Percentiles rank a stretch among this genome's conserved stretches.
Conservation (phyloP, 192 early-diverging fungal species). For the Gamsiella multidivaricata region DNA sequence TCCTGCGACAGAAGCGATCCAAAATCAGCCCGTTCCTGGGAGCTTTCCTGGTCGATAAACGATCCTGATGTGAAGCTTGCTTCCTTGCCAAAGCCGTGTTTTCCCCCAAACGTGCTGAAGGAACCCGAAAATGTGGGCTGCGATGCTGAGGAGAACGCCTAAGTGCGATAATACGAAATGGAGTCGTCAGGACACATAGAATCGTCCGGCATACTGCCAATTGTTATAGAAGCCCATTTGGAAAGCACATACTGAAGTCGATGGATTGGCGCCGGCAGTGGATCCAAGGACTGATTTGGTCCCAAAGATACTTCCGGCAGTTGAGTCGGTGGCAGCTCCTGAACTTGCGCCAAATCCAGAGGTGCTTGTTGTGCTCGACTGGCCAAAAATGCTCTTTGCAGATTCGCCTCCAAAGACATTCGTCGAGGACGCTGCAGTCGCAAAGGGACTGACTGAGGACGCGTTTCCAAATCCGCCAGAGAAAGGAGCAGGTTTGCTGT, state of each 20-base stretch:
- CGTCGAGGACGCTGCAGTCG: slow-evolving; percentile 11
- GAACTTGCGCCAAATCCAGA: slow-evolving; percentile 2
- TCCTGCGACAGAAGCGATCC: slow-evolving; percentile 44
- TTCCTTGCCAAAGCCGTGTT: slow-evolving; percentile 34
- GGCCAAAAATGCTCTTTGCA: slow-evolving; percentile 23
- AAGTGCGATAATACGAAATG: not conserved
- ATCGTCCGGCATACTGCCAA: not conserved
- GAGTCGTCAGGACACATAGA: too few relatives aligned
- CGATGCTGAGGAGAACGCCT: slow-evolving; percentile 10
- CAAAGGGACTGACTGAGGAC: slow-evolving; percentile 42
- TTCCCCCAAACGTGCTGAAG: slow-evolving; percentile 42
- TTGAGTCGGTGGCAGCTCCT: slow-evolving; percentile 13
- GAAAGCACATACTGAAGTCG: too few relatives aligned
- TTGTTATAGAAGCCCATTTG: too few relatives aligned
- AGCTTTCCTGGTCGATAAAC: slow-evolving; percentile 11
- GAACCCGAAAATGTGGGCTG: slow-evolving; percentile 1
- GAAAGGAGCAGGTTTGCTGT: slow-evolving; percentile 10
- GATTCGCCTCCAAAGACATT: slow-evolving; percentile 33
- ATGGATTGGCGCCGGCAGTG: not conserved
- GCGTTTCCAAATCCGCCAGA: slow-evolving; percentile 42
- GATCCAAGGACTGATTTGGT: slow-evolving; percentile 40
- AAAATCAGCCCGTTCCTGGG: slow-evolving; percentile 34
- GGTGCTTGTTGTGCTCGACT: slow-evolving; percentile 2
- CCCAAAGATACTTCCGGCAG: slow-evolving; percentile 44
- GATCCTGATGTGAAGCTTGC: slow-evolving; percentile 38